Conservation (phyloP, 2,329 filamentous ascomycete genomes). For the Plectosphaerella cucumerina region DNA sequence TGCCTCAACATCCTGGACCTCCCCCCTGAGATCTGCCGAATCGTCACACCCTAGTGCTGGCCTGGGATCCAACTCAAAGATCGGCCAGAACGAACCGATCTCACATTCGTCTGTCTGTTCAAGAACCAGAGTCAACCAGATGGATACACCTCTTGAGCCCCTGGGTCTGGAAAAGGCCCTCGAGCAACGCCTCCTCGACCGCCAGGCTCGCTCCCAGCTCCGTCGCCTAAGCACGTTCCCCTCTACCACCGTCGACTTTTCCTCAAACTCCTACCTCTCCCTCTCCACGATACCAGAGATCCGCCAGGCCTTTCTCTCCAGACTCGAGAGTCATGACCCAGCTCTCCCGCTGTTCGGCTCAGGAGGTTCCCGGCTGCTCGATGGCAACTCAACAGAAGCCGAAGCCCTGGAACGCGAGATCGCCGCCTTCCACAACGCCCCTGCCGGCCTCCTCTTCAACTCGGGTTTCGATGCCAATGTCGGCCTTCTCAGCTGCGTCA, state of each 20-base stretch:
- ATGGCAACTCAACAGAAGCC: conserved; percentile 43
- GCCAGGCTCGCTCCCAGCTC: conserved; percentile 27
- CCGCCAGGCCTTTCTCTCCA: conserved; percentile 60
- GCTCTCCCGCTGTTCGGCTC: conserved; percentile 34
- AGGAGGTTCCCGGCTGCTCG: conserved; percentile 48
- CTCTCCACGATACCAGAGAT: conserved; percentile 49
- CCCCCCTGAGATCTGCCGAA: no score
- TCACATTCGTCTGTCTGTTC: no score
- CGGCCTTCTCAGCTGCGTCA: conserved; percentile 56
- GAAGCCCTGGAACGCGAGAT: conserved; percentile 42
- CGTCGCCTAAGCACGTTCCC: conserved; percentile 54
- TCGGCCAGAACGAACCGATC: no score
- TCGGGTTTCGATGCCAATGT: conserved; percentile 65
- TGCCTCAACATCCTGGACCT: no score
- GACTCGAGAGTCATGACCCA: conserved; percentile 16
- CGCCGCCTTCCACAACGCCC: conserved; percentile 41
- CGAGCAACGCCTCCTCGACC: conserved; percentile 6
- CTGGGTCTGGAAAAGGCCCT: conserved; percentile 6
- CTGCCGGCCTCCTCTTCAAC: conserved; percentile 46
- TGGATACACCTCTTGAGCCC: neutral
- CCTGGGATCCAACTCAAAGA: no score
- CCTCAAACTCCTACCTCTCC: conserved; percentile 77
- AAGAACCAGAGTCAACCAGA: no score
- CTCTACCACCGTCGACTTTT: conserved; percentile 68
- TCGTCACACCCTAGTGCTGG: no score